Conservation (phyloP, 2,329 filamentous ascomycete species). For the Zasmidium cellare region DNA sequence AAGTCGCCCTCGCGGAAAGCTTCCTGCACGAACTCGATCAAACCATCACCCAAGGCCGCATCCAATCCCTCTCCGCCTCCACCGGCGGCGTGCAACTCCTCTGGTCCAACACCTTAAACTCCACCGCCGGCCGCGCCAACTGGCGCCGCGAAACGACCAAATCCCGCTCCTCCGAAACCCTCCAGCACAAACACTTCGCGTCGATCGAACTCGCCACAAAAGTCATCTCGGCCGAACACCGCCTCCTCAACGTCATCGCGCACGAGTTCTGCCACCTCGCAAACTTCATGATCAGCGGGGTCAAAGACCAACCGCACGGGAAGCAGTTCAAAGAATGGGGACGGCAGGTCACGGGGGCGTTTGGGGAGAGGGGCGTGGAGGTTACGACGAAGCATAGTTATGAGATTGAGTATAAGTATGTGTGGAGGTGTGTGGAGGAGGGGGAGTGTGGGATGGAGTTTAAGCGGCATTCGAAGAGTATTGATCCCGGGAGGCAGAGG, state of each 20-base stretch:
- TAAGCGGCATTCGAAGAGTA: slow-evolving; percentile 82
- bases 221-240: slow-evolving; percentile 74
- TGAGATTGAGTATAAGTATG: slow-evolving; percentile 86
- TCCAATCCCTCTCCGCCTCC: slow-evolving; percentile 57
- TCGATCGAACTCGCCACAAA: slow-evolving; percentile 87
- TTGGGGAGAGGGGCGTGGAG: slow-evolving; percentile 63
- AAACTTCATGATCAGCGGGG: slow-evolving; percentile 81
- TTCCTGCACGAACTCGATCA: slow-evolving; percentile 72
- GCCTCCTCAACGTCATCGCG: slow-evolving; percentile 85
- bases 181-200: slow-evolving; percentile 54
- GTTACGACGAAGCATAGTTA: slow-evolving; percentile 92
- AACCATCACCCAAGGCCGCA: slow-evolving; percentile 60
- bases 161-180: slow-evolving; percentile 19
- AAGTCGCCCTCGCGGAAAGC: slow-evolving; percentile 60
- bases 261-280: slow-evolving; percentile 96
- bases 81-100: slow-evolving; percentile 71
- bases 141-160: slow-evolving; percentile 49
- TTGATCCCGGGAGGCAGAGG: slow-evolving; percentile 68
- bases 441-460: slow-evolving; percentile 67
- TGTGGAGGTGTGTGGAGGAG: slow-evolving; percentile 69
- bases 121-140: slow-evolving; percentile 67
- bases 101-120: slow-evolving; percentile 78
- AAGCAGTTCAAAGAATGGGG: slow-evolving; percentile 80
- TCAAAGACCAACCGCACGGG: slow-evolving; percentile 78
- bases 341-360: slow-evolving; percentile 55